Percentiles rank a stretch among this genome's conserved stretches.
Evolutionary conservation across 805 yeast genomes (phyloP).

Genomic region (Sugiyamaella floridensis): DNA sequence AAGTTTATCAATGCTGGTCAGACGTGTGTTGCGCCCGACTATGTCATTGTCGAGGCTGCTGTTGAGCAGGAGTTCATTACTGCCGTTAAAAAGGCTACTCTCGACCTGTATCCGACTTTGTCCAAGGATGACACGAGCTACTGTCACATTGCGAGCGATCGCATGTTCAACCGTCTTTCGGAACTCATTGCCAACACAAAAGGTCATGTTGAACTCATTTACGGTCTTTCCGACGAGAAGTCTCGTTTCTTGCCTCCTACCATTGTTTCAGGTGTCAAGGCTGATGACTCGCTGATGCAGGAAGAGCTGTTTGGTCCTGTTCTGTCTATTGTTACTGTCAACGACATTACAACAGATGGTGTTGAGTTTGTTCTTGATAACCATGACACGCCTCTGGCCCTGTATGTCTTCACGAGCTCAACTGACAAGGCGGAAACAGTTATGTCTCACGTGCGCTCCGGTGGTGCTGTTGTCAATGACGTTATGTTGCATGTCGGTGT

Average conservation of each 20-base stretch:
- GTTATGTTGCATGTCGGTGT: conserved; percentile 64
- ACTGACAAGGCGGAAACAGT: conserved; percentile 44
- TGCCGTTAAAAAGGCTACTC: conserved; percentile 36
- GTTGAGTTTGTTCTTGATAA: conserved; percentile 33
- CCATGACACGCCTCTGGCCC: conserved; percentile 76
- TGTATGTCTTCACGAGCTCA: conserved; percentile 56
- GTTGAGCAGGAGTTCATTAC: conserved; percentile 47
- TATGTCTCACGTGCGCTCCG: conserved; percentile 54
- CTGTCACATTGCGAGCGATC: conserved; percentile 54
- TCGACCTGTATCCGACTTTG: conserved; percentile 34
- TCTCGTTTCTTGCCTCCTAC: conserved; percentile 59
- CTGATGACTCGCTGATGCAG: conserved; percentile 66
- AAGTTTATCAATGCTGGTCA: conserved; percentile 80
- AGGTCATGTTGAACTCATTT: conserved; percentile 40
- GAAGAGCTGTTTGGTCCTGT: conserved; percentile 83
- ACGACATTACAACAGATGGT: conserved; percentile 26
- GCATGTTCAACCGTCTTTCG: conserved; percentile 38
- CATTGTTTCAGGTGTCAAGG: conserved; percentile 50
- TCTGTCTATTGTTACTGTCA: conserved; percentile 60
- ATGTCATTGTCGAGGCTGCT: conserved; percentile 57
- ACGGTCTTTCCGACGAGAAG: conserved; percentile 32
- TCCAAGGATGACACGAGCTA: conserved; percentile 35
- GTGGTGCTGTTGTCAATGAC: conserved; percentile 66
- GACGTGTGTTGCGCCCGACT: conserved; percentile 87
- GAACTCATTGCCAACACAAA: conserved; percentile 32